phyloP scores from a whole-genome alignment of 495 filamentous ascomycete genomes.

The Chaetomium cochliodes region DNA sequence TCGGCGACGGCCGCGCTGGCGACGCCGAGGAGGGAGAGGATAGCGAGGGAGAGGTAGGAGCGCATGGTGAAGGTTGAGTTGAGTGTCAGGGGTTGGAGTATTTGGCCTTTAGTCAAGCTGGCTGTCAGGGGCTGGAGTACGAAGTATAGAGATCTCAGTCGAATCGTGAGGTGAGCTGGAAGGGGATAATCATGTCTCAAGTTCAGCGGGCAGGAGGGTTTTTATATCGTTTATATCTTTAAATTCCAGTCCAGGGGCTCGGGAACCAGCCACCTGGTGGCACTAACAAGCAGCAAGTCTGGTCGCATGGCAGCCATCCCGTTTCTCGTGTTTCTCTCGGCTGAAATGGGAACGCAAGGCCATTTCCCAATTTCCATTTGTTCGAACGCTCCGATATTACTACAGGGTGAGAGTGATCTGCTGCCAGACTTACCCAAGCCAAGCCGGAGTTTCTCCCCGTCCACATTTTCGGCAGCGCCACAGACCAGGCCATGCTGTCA shows the following conservation, averaged over 20 bases:
- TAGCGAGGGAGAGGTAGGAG: conserved; percentile 13
- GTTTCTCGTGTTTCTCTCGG: conserved; percentile 18
- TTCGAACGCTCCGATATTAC: neutral
- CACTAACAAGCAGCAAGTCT: neutral
- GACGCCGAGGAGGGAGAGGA: conserved; percentile 16
- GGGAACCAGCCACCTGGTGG: neutral
- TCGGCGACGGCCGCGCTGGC: conserved; percentile 2
- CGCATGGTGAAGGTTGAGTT: conserved; percentile 5
- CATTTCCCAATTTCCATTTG: neutral
- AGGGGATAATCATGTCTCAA: neutral
- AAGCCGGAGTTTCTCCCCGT: conserved; percentile 22
- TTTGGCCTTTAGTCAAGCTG: no score
- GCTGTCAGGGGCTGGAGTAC: no score
- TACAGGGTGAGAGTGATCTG: conserved; percentile 6
- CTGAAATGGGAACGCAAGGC: conserved; percentile 7
- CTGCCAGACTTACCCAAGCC: conserved; percentile 8
- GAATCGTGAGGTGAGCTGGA: neutral
- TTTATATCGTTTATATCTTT: neutral
- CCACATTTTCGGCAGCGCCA: conserved; percentile 15
- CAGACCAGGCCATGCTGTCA: neutral
- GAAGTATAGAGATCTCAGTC: neutral
- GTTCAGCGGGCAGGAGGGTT: neutral
- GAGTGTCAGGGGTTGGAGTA: neutral
- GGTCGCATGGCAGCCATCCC: conserved; percentile 8
- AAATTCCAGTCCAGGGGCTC: neutral